Percentiles rank a stretch among this genome's conserved stretches.
These are phyloP conservation scores for Saitozyma podzolica DNA, from an alignment of 768 basidiomycete genomes.

Conservation along the genomic window DNA sequence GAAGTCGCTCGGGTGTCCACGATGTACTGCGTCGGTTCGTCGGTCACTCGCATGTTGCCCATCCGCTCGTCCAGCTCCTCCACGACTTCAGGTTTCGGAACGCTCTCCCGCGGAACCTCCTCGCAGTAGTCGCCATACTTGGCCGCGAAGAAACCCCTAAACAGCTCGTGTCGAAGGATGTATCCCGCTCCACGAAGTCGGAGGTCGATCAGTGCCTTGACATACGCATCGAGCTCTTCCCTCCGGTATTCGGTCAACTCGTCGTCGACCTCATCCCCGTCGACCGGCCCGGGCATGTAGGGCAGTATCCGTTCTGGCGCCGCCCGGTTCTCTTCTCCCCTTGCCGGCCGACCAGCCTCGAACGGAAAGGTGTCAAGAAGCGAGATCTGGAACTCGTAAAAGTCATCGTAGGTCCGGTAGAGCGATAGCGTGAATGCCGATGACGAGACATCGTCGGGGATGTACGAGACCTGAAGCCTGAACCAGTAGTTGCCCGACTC, in stretches of 20 bases:
- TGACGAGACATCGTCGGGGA: conserved; percentile 66
- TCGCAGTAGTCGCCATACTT: conserved; percentile 83
- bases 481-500: conserved; percentile 98
- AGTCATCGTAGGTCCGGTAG: conserved; percentile 95
- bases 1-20: conserved; percentile 24
- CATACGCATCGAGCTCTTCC: conserved; percentile 83
- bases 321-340: conserved; percentile 31
- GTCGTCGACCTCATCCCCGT: conserved; percentile 69
- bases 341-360: conserved; percentile 74
- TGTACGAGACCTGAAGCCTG: conserved; percentile 83
- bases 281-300: conserved; percentile 94
- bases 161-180: conserved; percentile 74
- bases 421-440: conserved; percentile 68
- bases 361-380: conserved; percentile 82
- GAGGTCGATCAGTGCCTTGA: conserved; percentile 74
- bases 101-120: conserved; percentile 57
- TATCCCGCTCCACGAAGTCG: conserved; percentile 67
- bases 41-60: conserved; percentile 23
- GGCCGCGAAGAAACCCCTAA: conserved; percentile 78
- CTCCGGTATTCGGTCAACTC: conserved; percentile 74
- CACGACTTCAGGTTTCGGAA: conserved; percentile 26
- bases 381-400: conserved; percentile 93
- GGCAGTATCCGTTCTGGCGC: conserved; percentile 73
- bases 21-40: not conserved
- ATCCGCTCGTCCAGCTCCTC: conserved; percentile 47